Conservation (phyloP, 805 yeast species). For the Yarrowia sp. region DNA sequence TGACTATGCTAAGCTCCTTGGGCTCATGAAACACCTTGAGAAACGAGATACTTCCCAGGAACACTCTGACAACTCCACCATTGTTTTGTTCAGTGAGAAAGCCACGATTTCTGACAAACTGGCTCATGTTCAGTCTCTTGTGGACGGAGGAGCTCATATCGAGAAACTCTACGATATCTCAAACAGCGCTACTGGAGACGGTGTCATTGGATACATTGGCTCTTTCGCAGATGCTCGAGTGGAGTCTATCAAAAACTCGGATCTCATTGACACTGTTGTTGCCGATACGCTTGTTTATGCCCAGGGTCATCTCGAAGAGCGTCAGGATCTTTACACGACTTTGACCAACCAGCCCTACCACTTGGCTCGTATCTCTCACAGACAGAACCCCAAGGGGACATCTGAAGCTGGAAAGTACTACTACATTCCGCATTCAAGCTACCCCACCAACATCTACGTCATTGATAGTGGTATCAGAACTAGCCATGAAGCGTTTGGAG, state of each 20-base stretch:
- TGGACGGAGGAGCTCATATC: background rate
- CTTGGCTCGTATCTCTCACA: constrained; percentile 14
- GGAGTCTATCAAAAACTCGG: background rate
- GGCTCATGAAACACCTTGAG: background rate
- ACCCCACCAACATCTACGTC: constrained; percentile 61
- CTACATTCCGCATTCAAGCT: background rate
- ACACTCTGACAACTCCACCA: background rate
- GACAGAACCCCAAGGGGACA: constrained; percentile 6
- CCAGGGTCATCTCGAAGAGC: constrained; percentile 2
- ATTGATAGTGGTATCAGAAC: constrained; percentile 75
- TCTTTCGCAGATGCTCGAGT: background rate
- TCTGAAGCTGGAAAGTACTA: background rate
- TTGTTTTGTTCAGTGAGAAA: background rate
- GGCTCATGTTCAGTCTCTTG: background rate
- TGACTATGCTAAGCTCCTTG: constrained; percentile 2
- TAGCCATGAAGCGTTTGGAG: constrained; percentile 51
- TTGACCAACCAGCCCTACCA: constrained; percentile 2
- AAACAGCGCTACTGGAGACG: background rate
- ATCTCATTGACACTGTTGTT: background rate
- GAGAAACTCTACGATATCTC: constrained; percentile 10
- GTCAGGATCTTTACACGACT: constrained; percentile 3
- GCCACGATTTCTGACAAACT: constrained; percentile 11
- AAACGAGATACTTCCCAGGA: background rate
- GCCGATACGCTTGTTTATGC: constrained; percentile 1
- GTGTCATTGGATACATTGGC: constrained; percentile 6